A percentile compares a stretch with the other conserved stretches of the same genome.
Evolutionary conservation across 2,329 filamentous ascomycete species (phyloP).

Genomic region (Ophiostoma ulmi): DNA sequence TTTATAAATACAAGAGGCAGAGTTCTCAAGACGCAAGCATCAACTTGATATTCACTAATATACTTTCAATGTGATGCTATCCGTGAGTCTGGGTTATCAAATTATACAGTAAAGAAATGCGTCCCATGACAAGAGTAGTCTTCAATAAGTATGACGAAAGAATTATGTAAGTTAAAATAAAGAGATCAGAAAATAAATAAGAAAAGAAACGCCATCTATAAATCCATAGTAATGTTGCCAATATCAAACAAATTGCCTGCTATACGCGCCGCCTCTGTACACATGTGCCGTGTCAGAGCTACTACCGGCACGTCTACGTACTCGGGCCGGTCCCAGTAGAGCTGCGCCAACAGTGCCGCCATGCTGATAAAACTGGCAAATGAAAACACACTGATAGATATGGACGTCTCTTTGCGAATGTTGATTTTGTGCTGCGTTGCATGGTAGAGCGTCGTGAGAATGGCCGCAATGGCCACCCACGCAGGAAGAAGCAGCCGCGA

Average conservation of each 20-base stretch:
- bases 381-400: conserved; percentile 71
- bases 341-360: conserved; percentile 61
- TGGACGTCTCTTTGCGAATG: conserved; percentile 72
- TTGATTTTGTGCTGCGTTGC: conserved; percentile 72
- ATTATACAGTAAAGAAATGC: background rate
- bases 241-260: conserved; percentile 28
- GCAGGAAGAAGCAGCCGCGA: conserved; percentile 66
- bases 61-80: background rate
- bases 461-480: conserved; percentile 73
- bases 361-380: conserved; percentile 72
- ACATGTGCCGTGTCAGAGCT: conserved; percentile 36
- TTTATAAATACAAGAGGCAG: too few species aligned
- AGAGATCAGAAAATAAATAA: background rate
- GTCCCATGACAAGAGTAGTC: background rate
- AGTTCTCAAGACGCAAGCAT: too few species aligned
- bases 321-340: conserved; percentile 58
- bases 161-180: background rate
- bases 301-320: conserved; percentile 57
- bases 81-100: background rate
- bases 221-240: conserved; percentile 28
- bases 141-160: background rate
- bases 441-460: conserved; percentile 69
- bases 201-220: conserved; percentile 15
- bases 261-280: conserved; percentile 22
- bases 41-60: too few species aligned